Conservation (phyloP, 345 rosid species). For the Bruguiera parviflora region DNA sequence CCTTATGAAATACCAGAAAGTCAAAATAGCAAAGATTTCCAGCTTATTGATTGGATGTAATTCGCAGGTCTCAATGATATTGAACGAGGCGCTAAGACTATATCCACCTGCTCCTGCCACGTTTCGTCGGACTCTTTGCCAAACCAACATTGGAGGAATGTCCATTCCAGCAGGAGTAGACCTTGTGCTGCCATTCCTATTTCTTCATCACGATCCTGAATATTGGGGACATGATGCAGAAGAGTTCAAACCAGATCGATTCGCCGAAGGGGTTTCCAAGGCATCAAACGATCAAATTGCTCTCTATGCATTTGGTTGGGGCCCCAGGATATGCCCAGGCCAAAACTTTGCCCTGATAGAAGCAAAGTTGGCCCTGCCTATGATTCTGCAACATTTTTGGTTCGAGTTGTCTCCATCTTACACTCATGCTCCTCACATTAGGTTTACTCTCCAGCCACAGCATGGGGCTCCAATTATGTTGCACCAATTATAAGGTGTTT, state of each 20-base stretch:
- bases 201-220: conserved; percentile 7
- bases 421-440: background rate
- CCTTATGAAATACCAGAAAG: no score
- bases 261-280: conserved; percentile 8
- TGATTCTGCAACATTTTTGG: conserved; percentile 3
- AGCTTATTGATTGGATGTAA: background rate
- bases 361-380: conserved; percentile 10
- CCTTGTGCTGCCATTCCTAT: background rate
- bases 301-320: background rate
- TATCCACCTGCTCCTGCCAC: background rate
- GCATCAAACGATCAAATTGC: conserved; percentile 5
- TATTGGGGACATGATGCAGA: conserved; percentile 7
- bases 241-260: conserved; percentile 13
- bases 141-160: conserved; percentile 11
- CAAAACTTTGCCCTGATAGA: conserved; percentile 11
- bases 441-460: conserved; percentile 2
- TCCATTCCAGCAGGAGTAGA: conserved; percentile 8
- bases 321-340: no score
- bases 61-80: conserved; percentile 6
- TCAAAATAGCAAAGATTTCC: no score
- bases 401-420: conserved; percentile 4
- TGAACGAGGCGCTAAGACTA: conserved; percentile 7
- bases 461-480: background rate
- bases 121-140: background rate
- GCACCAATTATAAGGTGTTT: background rate